Conservation (phyloP, 2,329 filamentous ascomycete genomes). For the Cladophialophora immunda region DNA sequence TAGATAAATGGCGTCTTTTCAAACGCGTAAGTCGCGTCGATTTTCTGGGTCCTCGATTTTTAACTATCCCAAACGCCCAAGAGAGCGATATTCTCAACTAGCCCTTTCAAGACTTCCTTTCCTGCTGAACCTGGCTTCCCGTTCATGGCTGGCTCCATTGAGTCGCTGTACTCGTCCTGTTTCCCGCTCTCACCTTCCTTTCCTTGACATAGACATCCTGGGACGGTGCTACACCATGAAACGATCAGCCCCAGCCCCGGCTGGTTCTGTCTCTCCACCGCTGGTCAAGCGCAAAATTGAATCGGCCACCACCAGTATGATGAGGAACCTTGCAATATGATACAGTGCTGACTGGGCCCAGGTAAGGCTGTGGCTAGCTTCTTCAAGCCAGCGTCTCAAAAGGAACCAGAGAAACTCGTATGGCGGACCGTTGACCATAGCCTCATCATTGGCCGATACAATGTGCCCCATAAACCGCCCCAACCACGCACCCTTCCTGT, state of each 20-base stretch:
- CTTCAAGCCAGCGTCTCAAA: constrained; percentile 87
- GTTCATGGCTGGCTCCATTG: constrained; percentile 21
- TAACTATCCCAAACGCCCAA: background rate
- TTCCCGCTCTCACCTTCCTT: background rate
- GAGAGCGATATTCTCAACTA: background rate
- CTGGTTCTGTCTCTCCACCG: constrained; percentile 64
- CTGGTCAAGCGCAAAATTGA: constrained; percentile 64
- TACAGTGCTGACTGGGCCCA: constrained; percentile 34
- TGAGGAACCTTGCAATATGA: background rate
- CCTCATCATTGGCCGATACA: constrained; percentile 78
- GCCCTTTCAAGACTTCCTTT: background rate
- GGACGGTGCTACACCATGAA: constrained; percentile 42
- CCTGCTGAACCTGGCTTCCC: constrained; percentile 26
- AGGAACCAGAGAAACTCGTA: constrained; percentile 75
- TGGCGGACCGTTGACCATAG: constrained; percentile 76
- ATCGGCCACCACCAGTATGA: constrained; percentile 62
- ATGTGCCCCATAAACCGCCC: constrained; percentile 25
- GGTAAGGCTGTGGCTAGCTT: constrained; percentile 75
- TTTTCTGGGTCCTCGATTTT: background rate
- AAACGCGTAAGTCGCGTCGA: constrained; percentile 19
- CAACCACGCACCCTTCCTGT: constrained; percentile 29
- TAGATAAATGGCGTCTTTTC: constrained; percentile 9
- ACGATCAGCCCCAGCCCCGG: constrained; percentile 47
- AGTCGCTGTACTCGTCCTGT: background rate
- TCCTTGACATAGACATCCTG: constrained; percentile 6